Evolutionary conservation across 2,329 filamentous ascomycete species (phyloP).

Genomic region (Pseudogymnoascus sp.): DNA sequence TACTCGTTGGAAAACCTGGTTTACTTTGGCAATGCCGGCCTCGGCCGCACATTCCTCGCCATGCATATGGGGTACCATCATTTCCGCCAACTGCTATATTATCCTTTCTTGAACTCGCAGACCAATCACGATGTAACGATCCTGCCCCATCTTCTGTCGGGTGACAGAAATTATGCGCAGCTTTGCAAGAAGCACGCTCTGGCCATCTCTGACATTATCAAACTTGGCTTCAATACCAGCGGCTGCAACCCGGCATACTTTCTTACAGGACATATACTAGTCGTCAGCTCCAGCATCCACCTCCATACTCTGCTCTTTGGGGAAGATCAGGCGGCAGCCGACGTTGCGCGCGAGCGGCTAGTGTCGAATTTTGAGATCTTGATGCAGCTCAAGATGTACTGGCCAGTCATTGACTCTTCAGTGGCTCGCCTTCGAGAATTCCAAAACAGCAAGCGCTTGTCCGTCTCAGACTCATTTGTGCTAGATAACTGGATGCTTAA

Average conservation of each 20-base stretch:
- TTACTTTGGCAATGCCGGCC: conserved; percentile 28
- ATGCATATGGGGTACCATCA: conserved; percentile 39
- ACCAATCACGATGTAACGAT: conserved; percentile 9
- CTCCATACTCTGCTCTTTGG: conserved; percentile 36
- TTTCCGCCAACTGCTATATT: conserved; percentile 38
- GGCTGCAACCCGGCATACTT: conserved; percentile 33
- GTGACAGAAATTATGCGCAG: conserved; percentile 21
- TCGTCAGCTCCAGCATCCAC: conserved; percentile 36
- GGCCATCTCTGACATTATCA: conserved; percentile 30
- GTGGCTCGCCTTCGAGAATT: conserved; percentile 31
- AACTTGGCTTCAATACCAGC: conserved; percentile 26
- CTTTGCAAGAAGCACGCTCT: conserved; percentile 28
- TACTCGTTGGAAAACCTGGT: conserved; percentile 32
- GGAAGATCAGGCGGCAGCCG: conserved; percentile 28
- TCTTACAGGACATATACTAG: conserved; percentile 36
- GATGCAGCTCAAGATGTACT: conserved; percentile 30
- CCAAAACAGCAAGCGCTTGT: conserved; percentile 32
- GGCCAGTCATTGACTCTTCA: conserved; percentile 31
- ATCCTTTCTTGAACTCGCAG: conserved; percentile 33
- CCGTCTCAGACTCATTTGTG: conserved; percentile 29
- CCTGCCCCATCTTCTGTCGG: conserved; percentile 5
- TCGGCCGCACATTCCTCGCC: conserved; percentile 35
- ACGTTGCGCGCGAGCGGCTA: conserved; percentile 28
- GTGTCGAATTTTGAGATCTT: conserved; percentile 36
- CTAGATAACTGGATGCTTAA: conserved; percentile 35